These are phyloP conservation scores for Globisporangium polare DNA, from an alignment of 352 stramenopile genomes.

Conservation along the genomic window DNA sequence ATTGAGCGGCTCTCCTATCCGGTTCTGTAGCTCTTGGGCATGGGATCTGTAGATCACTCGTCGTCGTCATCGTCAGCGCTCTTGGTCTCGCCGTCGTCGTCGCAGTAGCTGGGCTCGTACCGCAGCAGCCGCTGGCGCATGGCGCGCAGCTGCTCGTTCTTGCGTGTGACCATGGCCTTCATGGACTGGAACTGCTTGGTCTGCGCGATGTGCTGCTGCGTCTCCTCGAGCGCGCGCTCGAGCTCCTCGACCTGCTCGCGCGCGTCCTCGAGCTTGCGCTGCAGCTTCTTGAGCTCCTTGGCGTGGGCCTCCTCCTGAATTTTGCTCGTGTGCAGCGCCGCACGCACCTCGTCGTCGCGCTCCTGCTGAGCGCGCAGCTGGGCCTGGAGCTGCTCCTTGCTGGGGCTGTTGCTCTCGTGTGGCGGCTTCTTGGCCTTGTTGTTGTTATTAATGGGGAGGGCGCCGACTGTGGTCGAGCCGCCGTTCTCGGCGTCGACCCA, in stretches of 20 bases:
- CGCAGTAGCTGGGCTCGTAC: slow-evolving; percentile 65
- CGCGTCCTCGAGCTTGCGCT: slow-evolving; percentile 54
- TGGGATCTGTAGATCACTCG: neutral
- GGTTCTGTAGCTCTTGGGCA: neutral
- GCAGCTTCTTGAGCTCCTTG: slow-evolving; percentile 47
- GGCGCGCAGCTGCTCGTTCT: slow-evolving; percentile 76
- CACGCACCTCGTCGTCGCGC: slow-evolving; percentile 44
- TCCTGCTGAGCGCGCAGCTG: slow-evolving; percentile 26
- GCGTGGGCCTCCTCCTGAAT: slow-evolving; percentile 45
- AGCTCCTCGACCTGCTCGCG: slow-evolving; percentile 53
- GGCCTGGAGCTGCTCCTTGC: slow-evolving; percentile 32
- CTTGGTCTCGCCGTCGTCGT: slow-evolving; percentile 29
- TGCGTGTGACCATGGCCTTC: slow-evolving; percentile 77
- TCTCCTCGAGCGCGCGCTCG: slow-evolving; percentile 51
- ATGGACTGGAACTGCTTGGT: slow-evolving; percentile 84
- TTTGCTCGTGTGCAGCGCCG: slow-evolving; percentile 40
- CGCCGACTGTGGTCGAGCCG: slow-evolving; percentile 20
- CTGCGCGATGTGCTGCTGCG: slow-evolving; percentile 63
- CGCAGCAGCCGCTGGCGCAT: slow-evolving; percentile 62
- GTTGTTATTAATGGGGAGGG: slow-evolving; percentile 16
- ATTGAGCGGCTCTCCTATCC: neutral
- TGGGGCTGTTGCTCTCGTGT: neutral
- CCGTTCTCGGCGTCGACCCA: slow-evolving; percentile 46
- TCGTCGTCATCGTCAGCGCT: slow-evolving; percentile 16
- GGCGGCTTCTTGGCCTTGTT: slow-evolving; percentile 9